Conservation (phyloP, 1,284 basidiomycete species). For the Fomitopsis betulina region DNA sequence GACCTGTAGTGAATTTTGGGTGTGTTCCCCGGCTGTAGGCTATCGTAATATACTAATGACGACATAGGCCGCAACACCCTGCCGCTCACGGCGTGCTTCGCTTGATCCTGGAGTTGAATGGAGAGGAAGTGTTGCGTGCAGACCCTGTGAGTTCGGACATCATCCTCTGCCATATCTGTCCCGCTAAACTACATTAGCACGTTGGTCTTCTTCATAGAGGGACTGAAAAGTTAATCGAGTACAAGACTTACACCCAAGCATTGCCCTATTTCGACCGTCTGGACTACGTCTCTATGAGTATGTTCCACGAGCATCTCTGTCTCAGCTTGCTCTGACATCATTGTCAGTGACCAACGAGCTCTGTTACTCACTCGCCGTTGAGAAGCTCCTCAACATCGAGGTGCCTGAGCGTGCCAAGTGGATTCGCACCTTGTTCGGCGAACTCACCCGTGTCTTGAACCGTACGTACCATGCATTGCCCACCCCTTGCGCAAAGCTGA, state of each 20-base stretch:
- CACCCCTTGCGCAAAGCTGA: background rate
- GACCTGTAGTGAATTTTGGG: slow-evolving; percentile 81
- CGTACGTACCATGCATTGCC: slow-evolving; percentile 44
- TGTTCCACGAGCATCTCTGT: slow-evolving; percentile 23
- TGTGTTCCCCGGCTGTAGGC: slow-evolving; percentile 27
- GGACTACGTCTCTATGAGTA: slow-evolving; percentile 99
- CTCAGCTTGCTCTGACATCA: background rate
- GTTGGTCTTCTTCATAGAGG: slow-evolving; percentile 96
- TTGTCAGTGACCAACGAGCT: slow-evolving; percentile 90
- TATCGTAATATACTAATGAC: background rate
- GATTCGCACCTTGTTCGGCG: slow-evolving; percentile 97
- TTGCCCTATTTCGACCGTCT: slow-evolving; percentile 99
- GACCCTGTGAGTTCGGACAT: slow-evolving; percentile 64
- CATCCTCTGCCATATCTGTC: background rate
- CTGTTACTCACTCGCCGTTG: slow-evolving; percentile 95
- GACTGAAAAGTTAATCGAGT: slow-evolving; percentile 98
- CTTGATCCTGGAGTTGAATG: slow-evolving; percentile 96
- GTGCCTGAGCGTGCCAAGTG: slow-evolving; percentile 99
- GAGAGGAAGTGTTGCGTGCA: slow-evolving; percentile 89
- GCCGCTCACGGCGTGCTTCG: slow-evolving; percentile 98
- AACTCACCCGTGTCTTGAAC: slow-evolving; percentile 95
- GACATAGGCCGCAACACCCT: slow-evolving; percentile 86
- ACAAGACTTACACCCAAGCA: slow-evolving; percentile 98
- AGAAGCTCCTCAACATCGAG: slow-evolving; percentile 98
- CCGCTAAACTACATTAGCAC: slow-evolving; percentile 54